Conservation (phyloP, 768 basidiomycete genomes). For the Crepidotus variabilis region DNA sequence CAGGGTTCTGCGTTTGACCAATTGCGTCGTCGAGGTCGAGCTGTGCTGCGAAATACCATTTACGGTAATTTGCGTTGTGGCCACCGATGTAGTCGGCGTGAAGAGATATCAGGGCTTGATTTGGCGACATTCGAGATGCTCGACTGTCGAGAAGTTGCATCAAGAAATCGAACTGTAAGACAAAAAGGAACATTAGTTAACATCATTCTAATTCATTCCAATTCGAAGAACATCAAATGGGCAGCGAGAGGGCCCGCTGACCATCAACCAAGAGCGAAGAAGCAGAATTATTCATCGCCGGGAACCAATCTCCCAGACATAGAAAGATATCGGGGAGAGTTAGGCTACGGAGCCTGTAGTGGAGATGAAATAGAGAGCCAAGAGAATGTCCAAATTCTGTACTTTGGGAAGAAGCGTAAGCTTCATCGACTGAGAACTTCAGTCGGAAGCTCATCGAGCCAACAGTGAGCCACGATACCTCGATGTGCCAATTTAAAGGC, state of each 20-base stretch:
- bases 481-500: not conserved
- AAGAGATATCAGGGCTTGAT: conserved; percentile 90
- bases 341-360: not conserved
- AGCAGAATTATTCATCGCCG: not conserved
- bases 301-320: not conserved
- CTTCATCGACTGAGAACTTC: not conserved
- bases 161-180: conserved; percentile 83
- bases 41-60: conserved; percentile 99
- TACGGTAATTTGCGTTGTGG: conserved; percentile 97
- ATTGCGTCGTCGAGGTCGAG: conserved; percentile 98
- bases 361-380: not conserved
- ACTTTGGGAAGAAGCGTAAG: not conserved
- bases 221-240: conserved; percentile 4
- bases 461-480: no score
- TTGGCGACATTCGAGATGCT: conserved; percentile 95
- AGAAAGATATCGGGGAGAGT: not conserved
- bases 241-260: not conserved
- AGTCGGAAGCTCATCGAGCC: no score
- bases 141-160: conserved; percentile 98
- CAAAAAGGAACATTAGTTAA: conserved; percentile 12
- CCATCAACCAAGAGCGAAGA: not conserved
- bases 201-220: conserved; percentile 9
- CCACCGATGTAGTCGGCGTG: conserved; percentile 99
- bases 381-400: not conserved
- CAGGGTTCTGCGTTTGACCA: conserved; percentile 88